Evolutionary conservation across 2,329 filamentous ascomycete genomes (phyloP).

Genomic region (Ophiostoma tasmaniense): DNA sequence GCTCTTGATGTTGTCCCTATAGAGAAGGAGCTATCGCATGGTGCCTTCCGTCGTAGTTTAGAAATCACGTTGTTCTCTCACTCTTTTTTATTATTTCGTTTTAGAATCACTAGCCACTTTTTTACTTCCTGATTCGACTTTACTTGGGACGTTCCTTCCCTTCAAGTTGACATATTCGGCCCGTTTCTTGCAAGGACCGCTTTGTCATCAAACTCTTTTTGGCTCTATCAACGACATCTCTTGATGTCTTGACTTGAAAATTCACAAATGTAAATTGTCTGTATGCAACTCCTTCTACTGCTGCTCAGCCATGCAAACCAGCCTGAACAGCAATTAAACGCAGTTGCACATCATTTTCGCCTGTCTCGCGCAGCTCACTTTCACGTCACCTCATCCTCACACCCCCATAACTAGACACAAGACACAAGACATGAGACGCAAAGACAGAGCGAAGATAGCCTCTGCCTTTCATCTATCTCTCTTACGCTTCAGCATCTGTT

Average conservation of each 20-base stretch:
- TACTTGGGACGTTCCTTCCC: background rate
- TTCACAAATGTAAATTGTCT: too few relatives aligned
- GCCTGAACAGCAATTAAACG: constrained; percentile 5
- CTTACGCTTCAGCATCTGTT: background rate
- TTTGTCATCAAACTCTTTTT: background rate
- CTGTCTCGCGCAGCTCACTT: constrained; percentile 6
- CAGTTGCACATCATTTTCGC: constrained; percentile 11
- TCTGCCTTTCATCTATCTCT: background rate
- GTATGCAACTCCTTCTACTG: background rate
- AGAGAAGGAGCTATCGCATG: background rate
- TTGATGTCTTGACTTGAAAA: background rate
- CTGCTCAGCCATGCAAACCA: background rate
- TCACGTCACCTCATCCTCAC: constrained; percentile 9
- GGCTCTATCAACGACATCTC: background rate
- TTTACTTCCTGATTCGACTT: background rate
- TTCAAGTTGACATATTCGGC: background rate
- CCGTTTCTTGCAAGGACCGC: background rate
- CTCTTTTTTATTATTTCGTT: background rate
- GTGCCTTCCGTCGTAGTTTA: constrained; percentile 2
- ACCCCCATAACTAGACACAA: background rate
- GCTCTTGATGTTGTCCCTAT: background rate
- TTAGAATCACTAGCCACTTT: too few relatives aligned
- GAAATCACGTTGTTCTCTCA: background rate
- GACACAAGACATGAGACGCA: too few relatives aligned
- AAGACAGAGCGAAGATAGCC: too few relatives aligned